phyloP scores from a whole-genome alignment of 192 early-diverging fungal genomes.

The Coemansia sp. region DNA sequence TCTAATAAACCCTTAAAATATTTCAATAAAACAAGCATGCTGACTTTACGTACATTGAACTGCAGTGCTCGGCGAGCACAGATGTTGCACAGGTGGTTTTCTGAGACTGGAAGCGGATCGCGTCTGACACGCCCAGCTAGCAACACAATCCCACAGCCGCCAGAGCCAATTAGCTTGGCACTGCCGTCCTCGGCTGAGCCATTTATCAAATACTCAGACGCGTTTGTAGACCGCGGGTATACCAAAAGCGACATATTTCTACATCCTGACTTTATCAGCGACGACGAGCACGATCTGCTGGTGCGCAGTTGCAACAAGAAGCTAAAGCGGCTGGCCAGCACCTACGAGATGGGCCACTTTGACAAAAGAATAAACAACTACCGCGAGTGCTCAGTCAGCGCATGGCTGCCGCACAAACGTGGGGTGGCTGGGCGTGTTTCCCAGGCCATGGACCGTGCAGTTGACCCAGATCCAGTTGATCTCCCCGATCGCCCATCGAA shows the following conservation, averaged over 20 bases:
- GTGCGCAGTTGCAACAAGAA: constrained; percentile 52
- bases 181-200: constrained; percentile 20
- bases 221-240: constrained; percentile 20
- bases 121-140: constrained; percentile 24
- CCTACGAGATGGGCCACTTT: constrained; percentile 75
- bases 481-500: constrained; percentile 32
- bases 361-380: constrained; percentile 76
- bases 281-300: constrained; percentile 46
- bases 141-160: constrained; percentile 31
- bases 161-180: constrained; percentile 15
- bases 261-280: constrained; percentile 41
- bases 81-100: constrained; percentile 7
- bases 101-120: constrained; percentile 8
- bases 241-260: constrained; percentile 40
- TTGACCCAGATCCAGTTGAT: constrained; percentile 37
- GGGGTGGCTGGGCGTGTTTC: constrained; percentile 32
- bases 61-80: neutral
- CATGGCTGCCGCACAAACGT: constrained; percentile 55
- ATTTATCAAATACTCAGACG: constrained; percentile 30
- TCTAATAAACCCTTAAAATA: neutral
- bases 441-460: constrained; percentile 17
- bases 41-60: neutral
- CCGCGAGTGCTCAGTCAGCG: constrained; percentile 67
- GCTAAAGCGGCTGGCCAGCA: constrained; percentile 54
- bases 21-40: neutral